Base-by-base conservation (phyloP, 805 yeast genomes). In the Wickerhamiella shivajii region DNA sequence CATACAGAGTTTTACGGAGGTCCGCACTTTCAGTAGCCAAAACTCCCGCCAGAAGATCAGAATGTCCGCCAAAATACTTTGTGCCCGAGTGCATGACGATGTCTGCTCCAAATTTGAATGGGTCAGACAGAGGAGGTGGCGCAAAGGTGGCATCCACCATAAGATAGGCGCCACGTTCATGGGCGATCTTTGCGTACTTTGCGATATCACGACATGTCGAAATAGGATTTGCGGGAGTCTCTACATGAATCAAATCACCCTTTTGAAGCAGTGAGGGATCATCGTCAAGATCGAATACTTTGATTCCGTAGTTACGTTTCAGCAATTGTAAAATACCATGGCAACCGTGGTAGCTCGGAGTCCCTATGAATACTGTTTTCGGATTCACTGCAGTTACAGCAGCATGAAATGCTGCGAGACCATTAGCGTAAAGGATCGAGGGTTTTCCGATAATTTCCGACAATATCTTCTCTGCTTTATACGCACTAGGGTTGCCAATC, bases 41-140 rank as follows among this genome's bases (percentile, higher is more conserved):
- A 5, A 77, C 61, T 21, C 97, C 96, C 4, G 93, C 84, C 32
- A 85, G 60, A 27, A 84, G 59, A 53, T 85, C 96, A 5, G 93
- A 79, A 56, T 85, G 95, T n/a, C 97, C 96, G 24, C 93, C 95
- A 49, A 83, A 77, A 57, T 77, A 87, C 52, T 85, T 85, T 1
- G 95, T 85, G 1, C 84, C 94, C 1, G 95, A 81, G 54, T 85
- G 95, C 69, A 87, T 61, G n/a, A 87, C 73, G 43, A 83, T 57
- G 53, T 87, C 96, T 19, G 77, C 94, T 30, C 87, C 94, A 46
- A 69, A 76, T 24, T 64, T 64, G 57, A 83, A 81, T 4, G 93
- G 87, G 40, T 81, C 69, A 45, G 72, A 77, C 37, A 84, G 57
- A 12, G 94, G 94, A 10, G 93, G 93, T 14, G 96, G 94, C 7